These are phyloP conservation scores for Hypoxylon lienhwacheense DNA, from an alignment of 495 filamentous ascomycete genomes.

Conservation along the genomic window DNA sequence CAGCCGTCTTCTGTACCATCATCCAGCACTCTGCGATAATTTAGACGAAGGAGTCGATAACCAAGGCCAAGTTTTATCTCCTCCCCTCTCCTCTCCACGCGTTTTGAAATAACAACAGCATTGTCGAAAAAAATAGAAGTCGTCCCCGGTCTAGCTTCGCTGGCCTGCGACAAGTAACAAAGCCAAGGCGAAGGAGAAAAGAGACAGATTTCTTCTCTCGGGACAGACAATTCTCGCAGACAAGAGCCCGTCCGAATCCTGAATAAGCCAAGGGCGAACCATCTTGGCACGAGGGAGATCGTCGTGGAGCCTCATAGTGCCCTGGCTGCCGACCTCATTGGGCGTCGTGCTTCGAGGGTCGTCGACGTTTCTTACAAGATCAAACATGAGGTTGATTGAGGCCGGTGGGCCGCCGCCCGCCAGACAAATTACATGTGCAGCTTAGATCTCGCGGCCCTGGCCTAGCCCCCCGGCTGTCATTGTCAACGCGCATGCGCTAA, in stretches of 20 bases:
- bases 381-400: constrained; percentile 36
- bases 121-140: constrained; percentile 30
- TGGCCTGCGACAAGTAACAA: constrained; percentile 3
- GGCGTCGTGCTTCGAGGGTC: constrained; percentile 17
- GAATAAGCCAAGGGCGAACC: constrained; percentile 14
- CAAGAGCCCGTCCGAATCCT: constrained; percentile 13
- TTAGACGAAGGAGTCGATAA: not conserved
- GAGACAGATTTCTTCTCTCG: constrained; percentile 6
- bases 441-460: constrained; percentile 14
- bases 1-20: too few relatives aligned
- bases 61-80: not conserved
- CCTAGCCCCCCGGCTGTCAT: too few relatives aligned
- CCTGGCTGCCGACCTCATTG: constrained; percentile 14
- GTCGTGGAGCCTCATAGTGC: constrained; percentile 27
- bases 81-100: constrained; percentile 7
- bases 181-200: constrained; percentile 20
- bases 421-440: too few relatives aligned
- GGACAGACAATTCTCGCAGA: too few relatives aligned
- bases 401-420: constrained; percentile 20
- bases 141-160: not conserved
- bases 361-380: constrained; percentile 18
- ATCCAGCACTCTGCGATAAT: not conserved
- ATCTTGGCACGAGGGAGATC: constrained; percentile 34
- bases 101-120: constrained; percentile 14
- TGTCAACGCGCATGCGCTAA: too few relatives aligned